Base-by-base conservation (phyloP, 1,284 basidiomycete genomes). In the Malassezia furfur region DNA sequence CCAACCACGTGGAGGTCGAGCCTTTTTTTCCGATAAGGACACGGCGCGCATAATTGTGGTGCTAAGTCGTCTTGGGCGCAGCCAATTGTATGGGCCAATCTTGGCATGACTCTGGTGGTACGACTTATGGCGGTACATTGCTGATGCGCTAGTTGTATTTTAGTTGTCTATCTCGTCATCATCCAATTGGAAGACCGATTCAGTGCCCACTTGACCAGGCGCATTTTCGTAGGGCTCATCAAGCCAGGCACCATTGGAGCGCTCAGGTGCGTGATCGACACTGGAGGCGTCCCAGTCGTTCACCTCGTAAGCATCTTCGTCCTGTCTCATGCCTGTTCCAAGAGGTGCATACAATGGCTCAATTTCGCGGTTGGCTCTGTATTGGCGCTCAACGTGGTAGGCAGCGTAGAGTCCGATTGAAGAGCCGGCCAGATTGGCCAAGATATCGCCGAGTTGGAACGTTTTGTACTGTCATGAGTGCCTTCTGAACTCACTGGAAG, bases 361-460 rank as follows among this genome's bases (percentile, higher is more conserved):
- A 32, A 68, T 36, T 44, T 70, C 71, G 10, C 63, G 51, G 6
- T 58, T 41, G 1, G 52, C 55, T 10, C 68, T 50, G 43, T 66
- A 66, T 32, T 59, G 43, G 19, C 57, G 57, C 41, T 72, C 71
- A 9, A 60, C 6, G 28, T 69, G 60, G 38, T 64, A 66, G 4
- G 60, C 55, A 37, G 61, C 54, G 64, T 81, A 83, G 11, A 91
- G 76, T 2, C 88, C 89, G 4, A 87, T 72, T 0, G 81, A 77
- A 0, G 85, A 85, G 8, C 88, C 88, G 17, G 85, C 72, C n/a
- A 90, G 74, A 69, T 91, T 91, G 11, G 88, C 88, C 54, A 85
- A 74, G 45, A 91, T 77, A 75, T 91, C 86, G 46, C 85, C 84
- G 32, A 81, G 74, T 61, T 90, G 82, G 66, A 91, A 90, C 52